phyloP scores from a whole-genome alignment of 176 grass and related monocot species.

The Avena insularis region DNA sequence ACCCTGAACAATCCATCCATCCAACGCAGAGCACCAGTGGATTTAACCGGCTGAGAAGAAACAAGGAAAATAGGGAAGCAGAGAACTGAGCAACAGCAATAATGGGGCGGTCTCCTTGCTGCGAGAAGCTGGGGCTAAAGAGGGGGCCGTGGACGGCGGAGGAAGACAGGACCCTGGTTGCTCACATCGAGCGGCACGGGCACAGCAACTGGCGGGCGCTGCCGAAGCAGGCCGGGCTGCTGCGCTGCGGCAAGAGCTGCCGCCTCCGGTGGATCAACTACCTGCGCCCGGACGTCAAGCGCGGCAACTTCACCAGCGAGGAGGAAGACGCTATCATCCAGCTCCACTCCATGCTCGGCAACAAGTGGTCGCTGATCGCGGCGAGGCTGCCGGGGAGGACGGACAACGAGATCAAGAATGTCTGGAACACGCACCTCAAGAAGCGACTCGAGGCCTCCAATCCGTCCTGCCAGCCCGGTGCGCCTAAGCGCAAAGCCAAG shows the following conservation, averaged over 20 bases:
- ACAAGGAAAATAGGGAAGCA: background rate
- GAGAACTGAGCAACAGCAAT: conserved; percentile 33
- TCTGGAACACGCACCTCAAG: conserved; percentile 82
- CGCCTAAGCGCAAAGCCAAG: conserved; percentile 39
- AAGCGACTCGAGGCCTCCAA: conserved; percentile 44
- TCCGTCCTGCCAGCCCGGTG: background rate
- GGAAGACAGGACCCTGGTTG: conserved; percentile 64
- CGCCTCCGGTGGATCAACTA: conserved; percentile 90
- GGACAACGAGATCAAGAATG: conserved; percentile 96
- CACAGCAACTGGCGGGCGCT: conserved; percentile 87
- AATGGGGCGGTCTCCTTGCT: conserved; percentile 71
- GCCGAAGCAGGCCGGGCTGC: conserved; percentile 73
- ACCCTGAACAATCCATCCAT: background rate
- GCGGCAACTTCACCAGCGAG: conserved; percentile 76
- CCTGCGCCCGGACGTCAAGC: conserved; percentile 77
- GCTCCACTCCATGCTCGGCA: conserved; percentile 72
- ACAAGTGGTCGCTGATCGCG: conserved; percentile 81
- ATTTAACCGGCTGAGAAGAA: background rate
- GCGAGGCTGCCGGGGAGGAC: conserved; percentile 82
- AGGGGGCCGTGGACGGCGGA: conserved; percentile 75
- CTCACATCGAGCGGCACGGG: conserved; percentile 70
- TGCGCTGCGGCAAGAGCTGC: conserved; percentile 89
- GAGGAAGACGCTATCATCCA: conserved; percentile 81
- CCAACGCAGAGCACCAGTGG: background rate
- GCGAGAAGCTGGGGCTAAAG: conserved; percentile 79